phyloP scores from a whole-genome alignment of 805 yeast species.

The Wickerhamiella musiphila region DNA sequence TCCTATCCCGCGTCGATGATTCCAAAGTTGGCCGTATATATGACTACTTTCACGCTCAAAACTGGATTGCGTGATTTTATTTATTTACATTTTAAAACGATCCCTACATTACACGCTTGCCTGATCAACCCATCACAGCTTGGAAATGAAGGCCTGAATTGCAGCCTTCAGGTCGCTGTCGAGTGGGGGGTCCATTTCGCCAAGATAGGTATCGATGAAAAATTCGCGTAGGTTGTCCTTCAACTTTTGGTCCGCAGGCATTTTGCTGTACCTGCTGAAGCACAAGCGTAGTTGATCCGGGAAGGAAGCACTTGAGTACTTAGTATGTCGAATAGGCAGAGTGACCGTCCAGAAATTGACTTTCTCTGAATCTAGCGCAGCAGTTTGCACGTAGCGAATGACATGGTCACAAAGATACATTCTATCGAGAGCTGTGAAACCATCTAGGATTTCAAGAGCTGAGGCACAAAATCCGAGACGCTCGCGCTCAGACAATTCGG shows the following conservation, averaged over 20 bases:
- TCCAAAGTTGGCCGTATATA: slow-evolving; percentile 73
- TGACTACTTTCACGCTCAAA: slow-evolving; percentile 84
- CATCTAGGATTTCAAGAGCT: slow-evolving; percentile 44
- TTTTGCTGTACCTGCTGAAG: slow-evolving; percentile 42
- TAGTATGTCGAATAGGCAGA: slow-evolving; percentile 43
- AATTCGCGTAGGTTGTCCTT: slow-evolving; percentile 15
- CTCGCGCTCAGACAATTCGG: slow-evolving; percentile 26
- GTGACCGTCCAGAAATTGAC: slow-evolving; percentile 38
- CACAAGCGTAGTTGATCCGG: slow-evolving; percentile 48
- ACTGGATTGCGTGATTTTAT: slow-evolving; percentile 37
- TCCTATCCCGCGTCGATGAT: slow-evolving; percentile 62
- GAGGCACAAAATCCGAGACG: slow-evolving; percentile 28
- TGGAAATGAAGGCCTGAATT: slow-evolving; percentile 12
- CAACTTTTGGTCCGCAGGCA: slow-evolving; percentile 10
- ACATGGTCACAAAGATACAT: slow-evolving; percentile 49
- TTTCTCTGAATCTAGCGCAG: slow-evolving; percentile 24
- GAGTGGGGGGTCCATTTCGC: slow-evolving; percentile 7
- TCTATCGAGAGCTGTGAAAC: slow-evolving; percentile 53
- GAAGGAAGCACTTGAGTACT: slow-evolving; percentile 27
- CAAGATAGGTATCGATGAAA: slow-evolving; percentile 13
- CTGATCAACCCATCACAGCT: slow-evolving; percentile 7
- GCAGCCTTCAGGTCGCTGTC: slow-evolving; percentile 13
- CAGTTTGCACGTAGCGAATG: slow-evolving; percentile 32
- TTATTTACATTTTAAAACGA: neutral
- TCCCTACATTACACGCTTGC: neutral